Evolutionary conservation across 1,139 yeast species (phyloP).

Genomic region (Lodderomyces margitis): DNA sequence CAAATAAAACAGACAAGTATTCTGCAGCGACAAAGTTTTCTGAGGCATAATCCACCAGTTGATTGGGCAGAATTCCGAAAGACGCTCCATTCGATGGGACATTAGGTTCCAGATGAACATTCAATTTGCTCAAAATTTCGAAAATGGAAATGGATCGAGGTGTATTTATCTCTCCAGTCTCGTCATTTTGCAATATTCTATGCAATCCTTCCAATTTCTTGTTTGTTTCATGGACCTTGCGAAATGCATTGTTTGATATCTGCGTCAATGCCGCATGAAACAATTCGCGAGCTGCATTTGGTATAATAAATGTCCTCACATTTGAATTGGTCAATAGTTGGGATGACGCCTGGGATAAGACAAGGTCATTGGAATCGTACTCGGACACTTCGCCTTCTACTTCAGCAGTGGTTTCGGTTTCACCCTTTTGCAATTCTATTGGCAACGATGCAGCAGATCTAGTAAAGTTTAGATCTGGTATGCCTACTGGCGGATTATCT

Average conservation of each 20-base stretch:
- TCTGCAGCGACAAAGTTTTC: constrained; percentile 23
- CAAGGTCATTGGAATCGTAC: constrained; percentile 26
- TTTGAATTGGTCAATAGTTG: constrained; percentile 35
- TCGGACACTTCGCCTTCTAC: constrained; percentile 7
- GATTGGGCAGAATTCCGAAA: not conserved
- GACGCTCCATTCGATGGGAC: not conserved
- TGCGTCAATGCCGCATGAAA: constrained; percentile 29
- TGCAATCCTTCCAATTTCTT: constrained; percentile 54
- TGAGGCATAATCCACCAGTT: constrained; percentile 12
- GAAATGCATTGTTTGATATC: constrained; percentile 34
- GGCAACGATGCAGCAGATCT: constrained; percentile 26
- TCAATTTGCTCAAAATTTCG: constrained; percentile 35
- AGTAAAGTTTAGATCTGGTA: constrained; percentile 33
- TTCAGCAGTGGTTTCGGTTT: constrained; percentile 5
- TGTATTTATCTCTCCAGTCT: constrained; percentile 34
- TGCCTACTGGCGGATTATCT: constrained; percentile 41
- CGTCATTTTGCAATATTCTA: constrained; percentile 49
- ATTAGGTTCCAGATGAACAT: not conserved
- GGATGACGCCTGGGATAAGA: constrained; percentile 40
- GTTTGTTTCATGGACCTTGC: constrained; percentile 28
- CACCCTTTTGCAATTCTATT: constrained; percentile 16
- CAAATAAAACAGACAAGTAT: constrained; percentile 45
- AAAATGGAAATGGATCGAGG: constrained; percentile 53
- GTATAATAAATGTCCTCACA: constrained; percentile 40
- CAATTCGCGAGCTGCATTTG: constrained; percentile 32